Evolutionary conservation across 1,284 basidiomycete species (phyloP).

Genomic region (Rhodotorula sp.): DNA sequence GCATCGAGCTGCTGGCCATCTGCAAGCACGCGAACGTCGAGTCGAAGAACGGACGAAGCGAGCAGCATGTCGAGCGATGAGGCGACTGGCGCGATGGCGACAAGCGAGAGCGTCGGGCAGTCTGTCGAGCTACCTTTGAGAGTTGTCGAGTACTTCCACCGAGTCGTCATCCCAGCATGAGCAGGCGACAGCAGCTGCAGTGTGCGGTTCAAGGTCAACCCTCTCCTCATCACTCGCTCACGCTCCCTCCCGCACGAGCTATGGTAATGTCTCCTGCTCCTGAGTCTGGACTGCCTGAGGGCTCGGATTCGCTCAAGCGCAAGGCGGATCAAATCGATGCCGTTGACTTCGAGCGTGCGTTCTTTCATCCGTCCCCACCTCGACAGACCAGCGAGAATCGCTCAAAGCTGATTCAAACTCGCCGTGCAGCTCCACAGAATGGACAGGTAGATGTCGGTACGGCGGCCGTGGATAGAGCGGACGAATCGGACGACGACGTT

Average conservation of each 20-base stretch:
- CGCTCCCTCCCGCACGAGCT: neutral
- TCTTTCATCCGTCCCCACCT: neutral
- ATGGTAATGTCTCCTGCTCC: neutral
- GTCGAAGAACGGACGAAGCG: neutral
- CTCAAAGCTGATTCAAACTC: neutral
- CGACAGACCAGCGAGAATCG: no score
- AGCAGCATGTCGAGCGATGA: neutral
- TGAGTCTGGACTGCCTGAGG: neutral
- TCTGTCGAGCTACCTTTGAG: neutral
- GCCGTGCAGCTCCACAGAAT: slow-evolving; percentile 14
- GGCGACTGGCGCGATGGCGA: neutral
- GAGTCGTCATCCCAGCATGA: neutral
- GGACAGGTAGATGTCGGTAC: slow-evolving; percentile 13
- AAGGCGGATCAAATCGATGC: slow-evolving; percentile 32
- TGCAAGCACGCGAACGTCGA: neutral
- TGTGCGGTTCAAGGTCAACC: neutral
- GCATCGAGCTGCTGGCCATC: neutral
- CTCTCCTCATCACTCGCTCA: neutral
- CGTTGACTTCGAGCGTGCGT: slow-evolving; percentile 25
- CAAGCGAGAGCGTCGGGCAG: neutral
- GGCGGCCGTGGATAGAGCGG: slow-evolving; percentile 30
- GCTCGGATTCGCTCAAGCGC: slow-evolving; percentile 21
- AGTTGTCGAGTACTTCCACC: neutral
- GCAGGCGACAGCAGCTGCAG: neutral
- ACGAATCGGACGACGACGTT: slow-evolving; percentile 48